These are phyloP conservation scores for Paramecium caudatum DNA, from an alignment of 73 alveolate species.

Conservation along the genomic window DNA sequence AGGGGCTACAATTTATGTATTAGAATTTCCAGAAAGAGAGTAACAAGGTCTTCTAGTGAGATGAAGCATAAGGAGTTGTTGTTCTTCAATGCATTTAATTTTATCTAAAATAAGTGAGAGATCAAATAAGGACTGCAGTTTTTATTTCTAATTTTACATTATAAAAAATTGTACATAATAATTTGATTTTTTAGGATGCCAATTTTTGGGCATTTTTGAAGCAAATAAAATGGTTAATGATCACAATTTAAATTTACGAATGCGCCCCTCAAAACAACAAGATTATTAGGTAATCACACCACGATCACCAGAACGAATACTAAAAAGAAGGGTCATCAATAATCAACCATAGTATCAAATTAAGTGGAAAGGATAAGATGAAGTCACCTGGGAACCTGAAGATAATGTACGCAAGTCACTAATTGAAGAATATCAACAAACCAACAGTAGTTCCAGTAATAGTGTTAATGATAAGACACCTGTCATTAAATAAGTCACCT, in stretches of 20 bases:
- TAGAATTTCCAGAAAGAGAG: too few relatives aligned
- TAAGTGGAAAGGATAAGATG: constrained; percentile 4
- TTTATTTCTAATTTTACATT: constrained; percentile 6
- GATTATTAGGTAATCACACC: constrained; percentile 42
- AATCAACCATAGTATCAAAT: constrained; percentile 2
- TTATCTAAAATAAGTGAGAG: not conserved
- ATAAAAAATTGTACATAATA: not conserved
- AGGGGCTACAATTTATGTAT: too few relatives aligned
- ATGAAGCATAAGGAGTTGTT: too few relatives aligned
- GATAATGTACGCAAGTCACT: constrained; percentile 1
- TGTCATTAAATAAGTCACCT: not conserved
- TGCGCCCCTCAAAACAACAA: constrained; percentile 35
- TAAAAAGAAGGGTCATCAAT: not conserved
- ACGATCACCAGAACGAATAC: constrained; percentile 36
- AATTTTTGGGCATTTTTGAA: constrained; percentile 37
- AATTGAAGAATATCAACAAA: not conserved
- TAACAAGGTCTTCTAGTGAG: too few relatives aligned
- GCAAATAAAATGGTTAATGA: not conserved
- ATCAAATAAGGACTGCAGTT: not conserved
- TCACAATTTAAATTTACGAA: too few relatives aligned
- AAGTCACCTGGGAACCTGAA: constrained; percentile 30
- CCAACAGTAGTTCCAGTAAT: not conserved
- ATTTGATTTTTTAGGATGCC: constrained; percentile 24
- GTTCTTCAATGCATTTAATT: too few relatives aligned
- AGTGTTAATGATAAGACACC: not conserved